Evolutionary conservation across 495 filamentous ascomycete species (phyloP).

Genomic region (Aspergillus taichungensis): DNA sequence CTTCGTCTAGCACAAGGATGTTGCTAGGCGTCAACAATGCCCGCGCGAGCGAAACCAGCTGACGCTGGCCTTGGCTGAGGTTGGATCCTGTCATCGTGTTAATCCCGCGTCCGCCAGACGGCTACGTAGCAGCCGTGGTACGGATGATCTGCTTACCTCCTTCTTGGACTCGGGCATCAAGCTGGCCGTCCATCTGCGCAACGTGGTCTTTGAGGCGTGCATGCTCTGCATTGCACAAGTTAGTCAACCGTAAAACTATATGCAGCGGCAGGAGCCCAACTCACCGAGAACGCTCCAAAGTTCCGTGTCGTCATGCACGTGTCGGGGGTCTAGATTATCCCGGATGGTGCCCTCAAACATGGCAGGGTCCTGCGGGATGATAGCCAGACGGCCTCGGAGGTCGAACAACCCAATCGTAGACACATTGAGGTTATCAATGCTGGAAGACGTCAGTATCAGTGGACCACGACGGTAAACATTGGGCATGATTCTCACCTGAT

Average conservation of each 20-base stretch:
- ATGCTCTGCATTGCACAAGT: slow-evolving; percentile 55
- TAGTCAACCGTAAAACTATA: slow-evolving; percentile 4
- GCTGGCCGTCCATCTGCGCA: slow-evolving; percentile 73
- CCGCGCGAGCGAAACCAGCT: slow-evolving; percentile 85
- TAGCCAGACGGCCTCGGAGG: slow-evolving; percentile 81
- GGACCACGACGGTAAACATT: neutral
- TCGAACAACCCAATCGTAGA: slow-evolving; percentile 85
- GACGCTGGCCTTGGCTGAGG: slow-evolving; percentile 60
- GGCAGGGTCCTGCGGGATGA: slow-evolving; percentile 97
- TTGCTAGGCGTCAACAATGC: slow-evolving; percentile 93
- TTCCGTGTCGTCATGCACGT: slow-evolving; percentile 94
- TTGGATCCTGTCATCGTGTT: slow-evolving; percentile 44
- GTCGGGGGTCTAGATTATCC: slow-evolving; percentile 92
- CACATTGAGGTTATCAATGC: slow-evolving; percentile 82
- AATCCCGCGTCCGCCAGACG: neutral
- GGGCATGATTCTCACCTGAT: slow-evolving; percentile 45
- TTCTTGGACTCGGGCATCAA: slow-evolving; percentile 89
- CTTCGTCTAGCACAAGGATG: slow-evolving; percentile 95
- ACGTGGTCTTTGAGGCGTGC: slow-evolving; percentile 90
- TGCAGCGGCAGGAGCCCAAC: slow-evolving; percentile 23
- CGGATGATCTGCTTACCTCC: slow-evolving; percentile 57
- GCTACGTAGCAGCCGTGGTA: neutral
- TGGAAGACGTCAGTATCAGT: slow-evolving; percentile 17
- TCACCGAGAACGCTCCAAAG: slow-evolving; percentile 92
- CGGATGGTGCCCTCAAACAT: slow-evolving; percentile 93